These are phyloP conservation scores for Neurospora hispaniola DNA, from an alignment of 495 filamentous ascomycete genomes.

Conservation along the genomic window DNA sequence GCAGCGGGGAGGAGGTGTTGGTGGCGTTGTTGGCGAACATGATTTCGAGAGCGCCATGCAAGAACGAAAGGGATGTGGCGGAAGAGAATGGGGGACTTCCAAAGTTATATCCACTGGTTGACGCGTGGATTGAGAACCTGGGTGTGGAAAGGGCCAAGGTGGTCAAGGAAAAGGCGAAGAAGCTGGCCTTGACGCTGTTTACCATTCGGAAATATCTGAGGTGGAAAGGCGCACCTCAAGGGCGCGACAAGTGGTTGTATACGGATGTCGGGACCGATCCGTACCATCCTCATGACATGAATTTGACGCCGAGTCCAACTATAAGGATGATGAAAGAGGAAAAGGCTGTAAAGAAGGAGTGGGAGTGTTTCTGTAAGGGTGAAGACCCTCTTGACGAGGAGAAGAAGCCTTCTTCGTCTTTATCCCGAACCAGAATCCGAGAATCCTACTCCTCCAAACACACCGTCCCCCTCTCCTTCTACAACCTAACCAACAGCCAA, in stretches of 20 bases:
- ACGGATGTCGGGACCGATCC: neutral
- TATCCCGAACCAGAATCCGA: neutral
- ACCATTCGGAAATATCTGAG: neutral
- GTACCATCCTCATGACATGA: neutral
- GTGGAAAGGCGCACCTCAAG: neutral
- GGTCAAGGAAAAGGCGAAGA: neutral
- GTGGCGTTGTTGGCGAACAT: slow-evolving; percentile 27
- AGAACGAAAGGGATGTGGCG: neutral
- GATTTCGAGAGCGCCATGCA: slow-evolving; percentile 15
- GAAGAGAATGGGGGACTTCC: slow-evolving; percentile 15
- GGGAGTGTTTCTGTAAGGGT: neutral
- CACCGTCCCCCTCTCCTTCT: slow-evolving; percentile 29
- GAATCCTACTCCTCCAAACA: slow-evolving; percentile 42
- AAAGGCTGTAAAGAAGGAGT: neutral
- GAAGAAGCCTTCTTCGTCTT: neutral
- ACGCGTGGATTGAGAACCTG: slow-evolving; percentile 29
- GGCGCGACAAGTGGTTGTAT: neutral
- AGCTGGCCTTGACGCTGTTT: neutral
- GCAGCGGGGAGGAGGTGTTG: slow-evolving; percentile 21
- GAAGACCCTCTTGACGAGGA: neutral
- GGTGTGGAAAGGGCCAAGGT: neutral
- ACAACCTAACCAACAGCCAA: neutral
- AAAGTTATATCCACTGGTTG: slow-evolving; percentile 24
- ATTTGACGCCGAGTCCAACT: neutral
- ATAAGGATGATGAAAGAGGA: slow-evolving; percentile 11